A percentile compares a stretch with the other conserved stretches of the same genome.
Evolutionary conservation across 306 rosid genomes (phyloP).

Genomic region (Cicer yamashitae): DNA sequence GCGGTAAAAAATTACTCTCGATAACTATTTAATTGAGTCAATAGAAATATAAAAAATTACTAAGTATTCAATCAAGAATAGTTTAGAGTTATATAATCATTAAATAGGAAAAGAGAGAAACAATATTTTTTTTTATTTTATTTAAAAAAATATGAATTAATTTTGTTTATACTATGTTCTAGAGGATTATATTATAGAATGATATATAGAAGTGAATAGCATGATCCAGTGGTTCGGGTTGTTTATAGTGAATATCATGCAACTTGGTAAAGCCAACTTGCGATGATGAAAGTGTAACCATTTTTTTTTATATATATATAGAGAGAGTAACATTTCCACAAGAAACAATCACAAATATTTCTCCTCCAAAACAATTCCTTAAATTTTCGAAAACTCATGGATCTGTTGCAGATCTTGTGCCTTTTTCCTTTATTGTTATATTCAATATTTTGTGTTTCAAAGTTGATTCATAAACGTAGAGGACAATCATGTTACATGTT

Average conservation of each 20-base stretch:
- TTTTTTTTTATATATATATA: constrained; percentile 37
- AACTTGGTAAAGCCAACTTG: constrained; percentile 43
- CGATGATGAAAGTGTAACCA: background rate
- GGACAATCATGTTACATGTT: constrained; percentile 68
- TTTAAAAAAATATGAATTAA: no score
- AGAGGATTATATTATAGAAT: background rate
- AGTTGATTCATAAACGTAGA: constrained; percentile 53
- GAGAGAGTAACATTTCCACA: constrained; percentile 8
- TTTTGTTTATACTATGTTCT: no score
- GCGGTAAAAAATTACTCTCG: no score
- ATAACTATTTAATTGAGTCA: no score
- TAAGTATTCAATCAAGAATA: no score
- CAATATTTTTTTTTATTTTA: background rate
- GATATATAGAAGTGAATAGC: constrained; percentile 36
- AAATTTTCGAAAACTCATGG: constrained; percentile 48
- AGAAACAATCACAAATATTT: constrained; percentile 30
- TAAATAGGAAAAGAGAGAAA: background rate
- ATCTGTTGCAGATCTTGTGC: constrained; percentile 39
- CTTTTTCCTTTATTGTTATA: constrained; percentile 47
- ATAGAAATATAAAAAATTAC: no score
- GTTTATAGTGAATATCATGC: constrained; percentile 35
- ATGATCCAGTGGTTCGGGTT: constrained; percentile 17
- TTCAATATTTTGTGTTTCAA: constrained; percentile 45
- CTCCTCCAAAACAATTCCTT: background rate
- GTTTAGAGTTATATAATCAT: no score